Evolutionary conservation across 2,329 filamentous ascomycete species (phyloP), one percentile per base, ranked within the genome.

Genomic region (Botrytis fabae): DNA sequence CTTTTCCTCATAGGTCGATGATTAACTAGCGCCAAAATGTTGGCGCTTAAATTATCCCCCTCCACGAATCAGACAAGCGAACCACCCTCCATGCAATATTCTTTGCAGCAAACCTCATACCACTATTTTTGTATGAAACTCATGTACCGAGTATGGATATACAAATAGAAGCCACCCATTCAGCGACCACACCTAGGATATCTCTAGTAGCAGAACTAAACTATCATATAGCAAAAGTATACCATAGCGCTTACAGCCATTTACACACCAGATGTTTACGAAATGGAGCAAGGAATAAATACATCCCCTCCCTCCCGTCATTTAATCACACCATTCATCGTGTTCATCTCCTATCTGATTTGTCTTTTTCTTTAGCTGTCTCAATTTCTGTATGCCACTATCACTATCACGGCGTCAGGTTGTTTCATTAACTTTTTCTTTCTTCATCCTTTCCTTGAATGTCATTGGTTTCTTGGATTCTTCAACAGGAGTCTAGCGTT

Each of bases 401-500:
- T 69, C 65, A 69, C 65, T 32, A 69, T 69, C 65, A 69, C 65
- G 20, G 65, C 65, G 65, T 42, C 65, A 69, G 65, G 48, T 3
- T 3, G 65, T 68, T 68, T 68, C n/a, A 42, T 42, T 25, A n/a
- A 25, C 14, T 38, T 25, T 22, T 22, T 22, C 35, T 3, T 40
- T 25, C 25, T 54, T 40, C 35, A 40, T 35, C 20, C 63, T n/a
- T n/a, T 40, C 14, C 38, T 28, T 28, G 18, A 28, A 9, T 28
- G 40, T 32, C 20, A 42, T 57, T 69, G n/a, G 48, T 22, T 69
- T 42, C 51, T 32, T 22, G n/a, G 12, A 28, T 28, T 63, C 25
- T 63, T 63, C 38, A 42, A 16, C 40, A 32, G 38, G 61, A n/a
- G 38, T 44, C 38, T 63, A 63, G 38, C 14, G 25, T 44, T 63